Percentiles rank a stretch among this genome's conserved stretches.
phyloP scores from a whole-genome alignment of 1,284 basidiomycete genomes.

The Fomes fomentarius region DNA sequence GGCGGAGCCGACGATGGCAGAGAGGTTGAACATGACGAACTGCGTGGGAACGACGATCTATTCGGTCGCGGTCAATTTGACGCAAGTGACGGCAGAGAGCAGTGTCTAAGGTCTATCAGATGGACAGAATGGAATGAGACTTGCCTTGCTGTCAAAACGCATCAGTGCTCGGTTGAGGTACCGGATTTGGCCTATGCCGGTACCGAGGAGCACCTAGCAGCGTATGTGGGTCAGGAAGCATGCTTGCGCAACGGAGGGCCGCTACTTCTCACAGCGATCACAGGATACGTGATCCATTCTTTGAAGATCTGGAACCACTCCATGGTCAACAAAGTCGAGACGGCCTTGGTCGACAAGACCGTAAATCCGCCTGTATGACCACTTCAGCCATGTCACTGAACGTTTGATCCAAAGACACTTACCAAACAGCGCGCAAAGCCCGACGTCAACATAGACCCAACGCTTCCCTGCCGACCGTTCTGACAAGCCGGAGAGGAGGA shows the following conservation, averaged over 20 bases:
- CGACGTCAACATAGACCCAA: constrained; percentile 87
- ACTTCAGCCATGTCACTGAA: background rate
- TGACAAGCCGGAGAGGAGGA: constrained; percentile 67
- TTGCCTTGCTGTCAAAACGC: constrained; percentile 85
- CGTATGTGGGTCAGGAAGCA: background rate
- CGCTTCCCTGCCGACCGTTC: constrained; percentile 60
- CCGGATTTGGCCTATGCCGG: constrained; percentile 88
- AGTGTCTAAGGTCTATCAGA: no score
- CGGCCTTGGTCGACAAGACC: constrained; percentile 91
- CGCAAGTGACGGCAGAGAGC: no score
- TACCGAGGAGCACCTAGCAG: constrained; percentile 71
- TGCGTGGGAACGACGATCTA: constrained; percentile 92
- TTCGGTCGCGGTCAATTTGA: no score
- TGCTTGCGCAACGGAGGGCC: background rate
- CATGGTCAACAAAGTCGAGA: constrained; percentile 83
- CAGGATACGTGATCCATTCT: constrained; percentile 80
- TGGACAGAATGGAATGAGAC: no score
- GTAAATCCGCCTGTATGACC: constrained; percentile 81
- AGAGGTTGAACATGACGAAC: constrained; percentile 89
- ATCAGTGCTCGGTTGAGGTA: constrained; percentile 91
- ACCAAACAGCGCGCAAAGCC: constrained; percentile 88
- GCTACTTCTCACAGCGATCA: constrained; percentile 59
- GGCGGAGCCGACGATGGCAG: constrained; percentile 90
- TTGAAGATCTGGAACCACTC: constrained; percentile 77
- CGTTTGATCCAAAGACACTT: constrained; percentile 16